These are phyloP conservation scores for Ophiosphaerella korrae DNA, from an alignment of 2,329 filamentous ascomycete species.

Conservation along the genomic window DNA sequence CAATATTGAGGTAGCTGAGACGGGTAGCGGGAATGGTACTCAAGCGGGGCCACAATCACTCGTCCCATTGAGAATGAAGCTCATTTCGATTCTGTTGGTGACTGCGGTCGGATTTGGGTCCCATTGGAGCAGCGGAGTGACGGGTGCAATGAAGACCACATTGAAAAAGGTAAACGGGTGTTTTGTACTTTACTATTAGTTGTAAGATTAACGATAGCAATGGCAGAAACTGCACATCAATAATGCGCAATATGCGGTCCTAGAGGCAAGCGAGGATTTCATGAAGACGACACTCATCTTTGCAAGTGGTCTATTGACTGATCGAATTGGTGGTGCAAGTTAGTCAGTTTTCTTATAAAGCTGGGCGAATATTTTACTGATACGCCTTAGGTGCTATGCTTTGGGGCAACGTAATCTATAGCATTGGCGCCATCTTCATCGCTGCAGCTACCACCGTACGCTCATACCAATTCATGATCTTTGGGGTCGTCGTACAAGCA, in stretches of 20 bases:
- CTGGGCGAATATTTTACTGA: neutral
- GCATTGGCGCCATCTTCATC: constrained; percentile 62
- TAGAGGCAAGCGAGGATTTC: constrained; percentile 66
- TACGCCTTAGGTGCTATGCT: constrained; percentile 55
- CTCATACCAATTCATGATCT: constrained; percentile 65
- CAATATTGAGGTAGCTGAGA: too few species aligned
- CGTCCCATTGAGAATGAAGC: constrained; percentile 29
- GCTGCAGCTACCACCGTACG: constrained; percentile 62
- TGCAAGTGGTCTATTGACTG: constrained; percentile 61
- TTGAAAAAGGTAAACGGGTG: constrained; percentile 56
- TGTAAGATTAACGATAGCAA: constrained; percentile 1
- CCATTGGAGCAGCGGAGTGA: constrained; percentile 65
- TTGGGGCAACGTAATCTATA: constrained; percentile 66
- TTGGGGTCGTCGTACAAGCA: constrained; percentile 60
- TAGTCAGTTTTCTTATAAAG: neutral
- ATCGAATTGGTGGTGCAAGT: constrained; percentile 62
- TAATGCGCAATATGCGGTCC: constrained; percentile 63
- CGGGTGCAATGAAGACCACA: constrained; percentile 65
- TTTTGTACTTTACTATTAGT: neutral
- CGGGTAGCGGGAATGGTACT: neutral
- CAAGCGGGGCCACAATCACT: constrained; percentile 5
- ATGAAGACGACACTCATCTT: constrained; percentile 64
- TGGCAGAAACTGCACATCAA: constrained; percentile 58
- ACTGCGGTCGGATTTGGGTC: constrained; percentile 64
- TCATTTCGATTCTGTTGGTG: constrained; percentile 57